Percentiles rank a stretch among this genome's conserved stretches.
Conservation (phyloP, 768 basidiomycete genomes). For the Rubroboletus pulcherrimus region DNA sequence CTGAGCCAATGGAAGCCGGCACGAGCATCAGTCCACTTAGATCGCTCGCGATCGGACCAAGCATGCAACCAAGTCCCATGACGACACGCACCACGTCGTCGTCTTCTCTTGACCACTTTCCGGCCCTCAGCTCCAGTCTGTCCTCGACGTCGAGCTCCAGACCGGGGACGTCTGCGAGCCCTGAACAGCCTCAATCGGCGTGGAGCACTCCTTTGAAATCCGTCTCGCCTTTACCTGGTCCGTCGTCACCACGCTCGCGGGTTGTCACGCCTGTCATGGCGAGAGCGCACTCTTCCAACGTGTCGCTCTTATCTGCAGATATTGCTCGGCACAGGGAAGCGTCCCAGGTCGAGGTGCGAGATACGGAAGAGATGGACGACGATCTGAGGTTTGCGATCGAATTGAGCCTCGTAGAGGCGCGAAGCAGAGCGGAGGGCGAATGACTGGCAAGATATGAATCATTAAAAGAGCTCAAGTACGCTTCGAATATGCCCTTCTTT, state of each 20-base stretch:
- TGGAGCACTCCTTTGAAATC: conserved; percentile 39
- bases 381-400: conserved; percentile 64
- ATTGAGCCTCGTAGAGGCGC: conserved; percentile 61
- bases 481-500: not conserved
- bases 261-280: conserved; percentile 7
- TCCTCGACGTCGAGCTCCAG: conserved; percentile 23
- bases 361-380: conserved; percentile 49
- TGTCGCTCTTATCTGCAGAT: conserved; percentile 15
- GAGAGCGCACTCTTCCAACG: conserved; percentile 5
- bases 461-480: not conserved
- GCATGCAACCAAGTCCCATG: conserved; percentile 9
- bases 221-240: conserved; percentile 8
- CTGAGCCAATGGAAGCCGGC: conserved; percentile 57
- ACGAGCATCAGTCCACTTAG: conserved; percentile 29
- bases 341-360: not conserved
- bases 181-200: conserved; percentile 27
- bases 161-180: conserved; percentile 15
- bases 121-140: conserved; percentile 32
- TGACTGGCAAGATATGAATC: conserved; percentile 3
- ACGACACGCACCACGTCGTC: conserved; percentile 11
- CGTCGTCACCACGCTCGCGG: conserved; percentile 18
- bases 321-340: conserved; percentile 1
- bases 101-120: conserved; percentile 31
- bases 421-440: conserved; percentile 7
- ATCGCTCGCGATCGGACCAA: conserved; percentile 6